Percentiles rank a stretch among this genome's conserved stretches.
These are phyloP conservation scores for Aspergillus coremiiformis DNA, from an alignment of 495 filamentous ascomycete genomes.

Conservation along the genomic window DNA sequence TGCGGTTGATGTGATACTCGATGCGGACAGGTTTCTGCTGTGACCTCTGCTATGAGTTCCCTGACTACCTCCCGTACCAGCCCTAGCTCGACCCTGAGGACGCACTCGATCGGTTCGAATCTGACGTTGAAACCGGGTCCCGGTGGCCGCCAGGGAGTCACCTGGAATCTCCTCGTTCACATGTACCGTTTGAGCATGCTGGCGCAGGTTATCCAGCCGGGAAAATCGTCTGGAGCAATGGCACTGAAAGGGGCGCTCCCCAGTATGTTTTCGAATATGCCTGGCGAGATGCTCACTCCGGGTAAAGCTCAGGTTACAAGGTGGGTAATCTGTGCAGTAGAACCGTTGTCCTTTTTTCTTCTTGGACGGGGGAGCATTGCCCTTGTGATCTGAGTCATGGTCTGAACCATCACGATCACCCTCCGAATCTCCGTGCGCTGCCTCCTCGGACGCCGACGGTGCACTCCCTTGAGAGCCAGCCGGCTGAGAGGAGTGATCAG, in stretches of 20 bases:
- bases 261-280: constrained; percentile 97
- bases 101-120: constrained; percentile 79
- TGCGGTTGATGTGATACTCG: constrained; percentile 70
- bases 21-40: constrained; percentile 74
- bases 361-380: constrained; percentile 60
- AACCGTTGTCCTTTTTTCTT: constrained; percentile 98
- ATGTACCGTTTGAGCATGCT: constrained; percentile 97
- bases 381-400: constrained; percentile 46
- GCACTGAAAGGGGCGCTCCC: constrained; percentile 94
- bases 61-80: constrained; percentile 63
- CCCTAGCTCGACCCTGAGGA: constrained; percentile 62
- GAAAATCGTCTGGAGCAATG: constrained; percentile 94
- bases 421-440: constrained; percentile 66
- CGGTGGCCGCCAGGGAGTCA: constrained; percentile 88
- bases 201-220: constrained; percentile 89
- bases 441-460: constrained; percentile 57
- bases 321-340: constrained; percentile 94
- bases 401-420: constrained; percentile 70
- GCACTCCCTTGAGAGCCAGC: constrained; percentile 31
- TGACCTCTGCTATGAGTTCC: constrained; percentile 67
- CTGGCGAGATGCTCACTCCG: constrained; percentile 92
- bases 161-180: constrained; percentile 94
- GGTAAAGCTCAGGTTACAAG: constrained; percentile 91
- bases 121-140: constrained; percentile 89
- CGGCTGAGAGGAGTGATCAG: constrained; percentile 3